phyloP scores from a whole-genome alignment of 1,284 basidiomycete species.

The Cryptococcus wingfieldii region DNA sequence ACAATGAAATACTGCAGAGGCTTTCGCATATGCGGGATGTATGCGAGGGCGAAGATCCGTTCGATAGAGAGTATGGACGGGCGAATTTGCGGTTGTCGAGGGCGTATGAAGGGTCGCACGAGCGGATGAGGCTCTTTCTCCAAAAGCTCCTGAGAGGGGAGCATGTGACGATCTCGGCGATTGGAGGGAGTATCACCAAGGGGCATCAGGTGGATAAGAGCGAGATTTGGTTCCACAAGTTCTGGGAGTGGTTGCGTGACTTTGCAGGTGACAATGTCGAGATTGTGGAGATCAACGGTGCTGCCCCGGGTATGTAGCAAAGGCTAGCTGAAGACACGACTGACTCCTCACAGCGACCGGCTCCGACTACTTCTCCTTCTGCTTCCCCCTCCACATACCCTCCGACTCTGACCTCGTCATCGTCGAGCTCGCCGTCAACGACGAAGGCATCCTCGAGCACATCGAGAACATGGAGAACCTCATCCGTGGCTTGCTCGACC shows the following conservation, averaged over 20 bases:
- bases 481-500: conserved; percentile 39
- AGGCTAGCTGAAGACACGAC: not conserved
- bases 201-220: conserved; percentile 37
- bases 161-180: conserved; percentile 30
- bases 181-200: conserved; percentile 47
- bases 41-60: conserved; percentile 26
- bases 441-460: conserved; percentile 44
- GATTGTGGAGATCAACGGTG: conserved; percentile 37
- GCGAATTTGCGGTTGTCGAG: conserved; percentile 36
- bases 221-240: conserved; percentile 40
- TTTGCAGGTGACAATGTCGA: conserved; percentile 24
- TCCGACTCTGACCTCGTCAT: conserved; percentile 38
- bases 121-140: conserved; percentile 27
- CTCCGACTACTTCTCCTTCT: conserved; percentile 48
- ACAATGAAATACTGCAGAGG: conserved; percentile 11
- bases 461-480: conserved; percentile 48
- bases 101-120: conserved; percentile 41
- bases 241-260: conserved; percentile 36
- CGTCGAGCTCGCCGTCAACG: conserved; percentile 47
- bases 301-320: conserved; percentile 33
- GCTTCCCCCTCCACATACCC: conserved; percentile 45
- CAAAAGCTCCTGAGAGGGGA: conserved; percentile 40
- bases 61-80: conserved; percentile 36
- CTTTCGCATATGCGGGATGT: conserved; percentile 13
- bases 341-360: conserved; percentile 32